Conservation (phyloP, 2,329 filamentous ascomycete genomes). For the Aspergillus fructus region DNA sequence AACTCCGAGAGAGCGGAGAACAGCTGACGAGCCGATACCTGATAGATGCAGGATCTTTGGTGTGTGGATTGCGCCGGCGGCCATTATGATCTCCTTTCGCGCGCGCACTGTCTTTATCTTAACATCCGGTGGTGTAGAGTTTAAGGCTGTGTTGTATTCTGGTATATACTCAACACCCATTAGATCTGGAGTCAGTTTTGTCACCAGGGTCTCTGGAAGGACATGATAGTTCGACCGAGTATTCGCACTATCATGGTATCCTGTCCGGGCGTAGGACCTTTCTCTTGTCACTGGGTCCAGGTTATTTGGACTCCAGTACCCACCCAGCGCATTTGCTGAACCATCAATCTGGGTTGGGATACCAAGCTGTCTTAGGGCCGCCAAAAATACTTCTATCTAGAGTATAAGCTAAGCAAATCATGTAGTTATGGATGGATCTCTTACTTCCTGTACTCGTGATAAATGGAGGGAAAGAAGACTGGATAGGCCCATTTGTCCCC, state of each 20-base stretch:
- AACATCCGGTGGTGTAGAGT: not conserved
- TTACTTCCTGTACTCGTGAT: not conserved
- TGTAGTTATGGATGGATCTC: no score
- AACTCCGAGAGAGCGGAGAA: not conserved
- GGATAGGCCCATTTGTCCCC: not conserved
- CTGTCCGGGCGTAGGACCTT: not conserved
- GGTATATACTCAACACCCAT: constrained; percentile 1
- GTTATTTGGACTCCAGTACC: constrained; percentile 1
- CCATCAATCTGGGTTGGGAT: constrained; percentile 1
- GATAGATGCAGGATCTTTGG: constrained; percentile 2
- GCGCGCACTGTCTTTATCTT: not conserved
- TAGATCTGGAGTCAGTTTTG: not conserved
- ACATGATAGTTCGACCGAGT: not conserved
- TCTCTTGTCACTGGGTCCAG: not conserved
- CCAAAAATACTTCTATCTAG: not conserved
- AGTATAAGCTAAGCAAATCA: no score
- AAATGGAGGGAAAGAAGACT: not conserved
- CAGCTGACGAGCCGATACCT: not conserved
- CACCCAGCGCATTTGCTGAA: not conserved
- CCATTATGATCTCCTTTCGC: not conserved
- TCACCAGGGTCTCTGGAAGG: not conserved
- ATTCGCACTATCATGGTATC: not conserved
- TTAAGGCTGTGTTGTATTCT: not conserved
- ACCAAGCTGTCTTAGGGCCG: not conserved
- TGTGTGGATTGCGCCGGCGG: constrained; percentile 1